Evolutionary conservation across 345 rosid genomes (phyloP).

Genomic region (Lagerstroemia speciosa): DNA sequence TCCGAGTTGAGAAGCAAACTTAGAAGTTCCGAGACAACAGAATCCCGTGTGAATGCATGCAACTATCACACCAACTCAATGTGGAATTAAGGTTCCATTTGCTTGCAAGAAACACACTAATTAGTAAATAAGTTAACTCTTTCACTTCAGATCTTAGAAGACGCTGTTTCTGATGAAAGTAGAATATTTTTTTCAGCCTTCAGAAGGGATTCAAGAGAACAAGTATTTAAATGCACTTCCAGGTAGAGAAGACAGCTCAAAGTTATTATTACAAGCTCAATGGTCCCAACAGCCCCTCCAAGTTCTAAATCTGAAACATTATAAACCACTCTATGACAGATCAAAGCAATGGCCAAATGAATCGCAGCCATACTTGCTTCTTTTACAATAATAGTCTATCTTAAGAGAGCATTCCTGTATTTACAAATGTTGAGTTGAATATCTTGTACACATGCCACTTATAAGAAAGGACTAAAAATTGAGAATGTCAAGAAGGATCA

Average conservation of each 20-base stretch:
- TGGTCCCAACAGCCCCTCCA: background rate
- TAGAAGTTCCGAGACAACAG: too few species aligned
- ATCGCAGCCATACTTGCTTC: background rate
- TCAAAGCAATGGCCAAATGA: background rate
- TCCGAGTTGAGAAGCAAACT: too few species aligned
- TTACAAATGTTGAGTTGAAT: background rate
- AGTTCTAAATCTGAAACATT: background rate
- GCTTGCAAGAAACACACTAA: background rate
- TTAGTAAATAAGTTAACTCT: background rate
- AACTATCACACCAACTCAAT: too few species aligned
- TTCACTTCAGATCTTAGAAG: background rate
- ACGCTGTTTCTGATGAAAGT: background rate
- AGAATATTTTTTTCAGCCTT: background rate
- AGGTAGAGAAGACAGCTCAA: background rate
- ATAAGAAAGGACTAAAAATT: too few species aligned
- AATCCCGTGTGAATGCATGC: too few species aligned
- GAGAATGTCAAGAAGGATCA: too few species aligned
- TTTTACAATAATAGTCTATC: background rate
- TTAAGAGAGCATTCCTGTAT: background rate
- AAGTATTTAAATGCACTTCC: too few species aligned
- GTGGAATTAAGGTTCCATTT: background rate
- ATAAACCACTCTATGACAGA: background rate
- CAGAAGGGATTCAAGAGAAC: background rate
- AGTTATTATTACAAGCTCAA: background rate
- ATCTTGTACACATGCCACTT: background rate